Evolutionary conservation across 2,329 filamentous ascomycete species (phyloP), one percentile per base, ranked within the genome.

Genomic region (Trichoderma citrinoviride): DNA sequence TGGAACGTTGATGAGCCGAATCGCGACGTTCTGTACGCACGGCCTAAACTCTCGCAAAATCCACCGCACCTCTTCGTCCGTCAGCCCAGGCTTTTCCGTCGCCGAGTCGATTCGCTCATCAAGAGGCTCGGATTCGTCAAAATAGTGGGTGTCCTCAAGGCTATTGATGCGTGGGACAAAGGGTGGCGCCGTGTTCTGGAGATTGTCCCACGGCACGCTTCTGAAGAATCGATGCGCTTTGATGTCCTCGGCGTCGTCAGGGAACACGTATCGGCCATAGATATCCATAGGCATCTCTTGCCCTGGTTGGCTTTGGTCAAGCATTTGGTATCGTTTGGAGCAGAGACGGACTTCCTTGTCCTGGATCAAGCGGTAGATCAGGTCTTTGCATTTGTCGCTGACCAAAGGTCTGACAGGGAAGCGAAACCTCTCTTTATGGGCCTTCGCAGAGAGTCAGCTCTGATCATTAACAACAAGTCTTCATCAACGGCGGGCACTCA

Each of bases 191-290:
- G 86, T 83, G 40, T 84, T 77, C 71, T 95, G 90, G 17, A 97
- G 77, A 0, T 84, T 85, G 15, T 90, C 86, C 95, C 92, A 98
- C 1, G 86, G 84, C 17, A 96, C 86, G 56, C 87, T 86, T 64
- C 83, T 83, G 79, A 98, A 98, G 84, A 94, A 98, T 12, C 87
- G 85, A 77, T 98, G 95, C 3, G 83, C 78, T 75, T 96, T 97
- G 80, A 98, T 96, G 63, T 97, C 93, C 68, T 91, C 87, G 1
- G 91, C 93, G 72, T 96, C 93, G 67, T 95, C 85, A 0, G 90
- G 82, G 71, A 92, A 94, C 4, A 98, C 93, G 62, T 90, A 89
- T 37, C 87, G 81, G 1, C 79, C 70, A 61, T 71, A 69, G 4
- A 68, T 65, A n/a, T 74, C 73, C 10, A 64, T 68, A 33, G 63